phyloP scores from a whole-genome alignment of 2,329 filamentous ascomycete species.

The Trichoderma polysporum region DNA sequence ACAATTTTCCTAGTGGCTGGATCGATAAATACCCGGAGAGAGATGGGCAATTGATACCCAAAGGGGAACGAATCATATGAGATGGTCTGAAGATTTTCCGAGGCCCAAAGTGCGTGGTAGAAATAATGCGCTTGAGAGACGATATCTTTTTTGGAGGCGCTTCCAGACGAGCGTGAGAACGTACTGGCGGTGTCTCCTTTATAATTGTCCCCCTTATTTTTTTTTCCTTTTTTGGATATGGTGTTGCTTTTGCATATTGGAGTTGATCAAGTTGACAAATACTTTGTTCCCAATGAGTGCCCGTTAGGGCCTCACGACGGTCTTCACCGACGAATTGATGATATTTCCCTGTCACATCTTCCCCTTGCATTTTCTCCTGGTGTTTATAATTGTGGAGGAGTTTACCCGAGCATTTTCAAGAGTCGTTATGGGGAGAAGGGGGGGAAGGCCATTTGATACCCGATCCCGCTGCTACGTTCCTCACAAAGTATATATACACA shows the following conservation, averaged over 20 bases:
- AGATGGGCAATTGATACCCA: constrained; percentile 8
- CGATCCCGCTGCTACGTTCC: constrained; percentile 7
- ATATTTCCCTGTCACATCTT: background rate
- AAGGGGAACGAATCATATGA: background rate
- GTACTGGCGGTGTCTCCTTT: background rate
- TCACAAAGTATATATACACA: background rate
- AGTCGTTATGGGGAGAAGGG: background rate
- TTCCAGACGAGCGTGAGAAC: background rate
- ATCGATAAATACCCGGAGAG: constrained; percentile 4
- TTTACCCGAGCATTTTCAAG: constrained; percentile 1
- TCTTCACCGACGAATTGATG: constrained; percentile 6
- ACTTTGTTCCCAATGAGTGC: background rate
- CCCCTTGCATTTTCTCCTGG: background rate
- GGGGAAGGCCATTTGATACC: constrained; percentile 12
- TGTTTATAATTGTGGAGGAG: background rate
- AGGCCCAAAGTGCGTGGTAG: background rate
- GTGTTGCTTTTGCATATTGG: background rate
- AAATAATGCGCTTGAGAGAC: background rate
- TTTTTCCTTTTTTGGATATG: background rate
- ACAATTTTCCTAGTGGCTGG: background rate
- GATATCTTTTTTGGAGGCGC: background rate
- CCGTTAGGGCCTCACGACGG: background rate
- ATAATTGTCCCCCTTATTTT: background rate
- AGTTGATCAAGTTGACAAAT: background rate
- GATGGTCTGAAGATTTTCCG: background rate